phyloP scores from a whole-genome alignment of 345 rosid genomes.

The Bruguiera gymnorhiza region DNA sequence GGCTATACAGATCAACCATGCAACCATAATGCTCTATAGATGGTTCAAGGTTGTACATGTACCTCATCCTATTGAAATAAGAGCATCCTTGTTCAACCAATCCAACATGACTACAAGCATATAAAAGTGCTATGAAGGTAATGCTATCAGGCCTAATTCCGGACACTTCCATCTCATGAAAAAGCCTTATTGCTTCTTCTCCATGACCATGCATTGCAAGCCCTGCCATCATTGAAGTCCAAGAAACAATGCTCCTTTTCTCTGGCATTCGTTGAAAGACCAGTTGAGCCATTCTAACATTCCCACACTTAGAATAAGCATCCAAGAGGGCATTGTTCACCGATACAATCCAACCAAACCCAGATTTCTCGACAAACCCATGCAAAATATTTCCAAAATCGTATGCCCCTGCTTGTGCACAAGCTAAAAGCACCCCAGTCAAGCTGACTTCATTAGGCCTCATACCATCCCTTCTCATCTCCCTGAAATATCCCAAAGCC shows the following conservation, averaged over 20 bases:
- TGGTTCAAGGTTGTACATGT: conserved; percentile 57
- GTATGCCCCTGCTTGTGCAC: conserved; percentile 79
- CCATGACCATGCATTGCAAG: conserved; percentile 88
- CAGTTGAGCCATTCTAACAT: conserved; percentile 54
- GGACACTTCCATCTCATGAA: conserved; percentile 55
- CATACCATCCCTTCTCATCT: conserved; percentile 35
- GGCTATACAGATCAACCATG: conserved; percentile 83
- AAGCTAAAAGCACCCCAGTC: conserved; percentile 93
- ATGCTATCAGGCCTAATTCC: conserved; percentile 63
- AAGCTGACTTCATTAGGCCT: conserved; percentile 59
- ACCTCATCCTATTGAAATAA: conserved; percentile 57
- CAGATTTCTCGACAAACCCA: conserved; percentile 67
- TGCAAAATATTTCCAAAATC: conserved; percentile 83
- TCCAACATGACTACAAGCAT: conserved; percentile 95
- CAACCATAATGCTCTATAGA: conserved; percentile 47
- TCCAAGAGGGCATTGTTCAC: conserved; percentile 75
- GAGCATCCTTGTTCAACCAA: conserved; percentile 76
- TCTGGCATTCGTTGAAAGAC: conserved; percentile 61
- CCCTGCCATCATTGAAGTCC: conserved; percentile 83
- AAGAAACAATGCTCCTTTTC: conserved; percentile 69
- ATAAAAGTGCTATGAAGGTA: conserved; percentile 68
- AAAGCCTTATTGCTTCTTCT: conserved; percentile 57
- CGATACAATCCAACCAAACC: conserved; percentile 71
- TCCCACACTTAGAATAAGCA: conserved; percentile 82
- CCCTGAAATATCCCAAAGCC: conserved; percentile 46